Base-by-base conservation (phyloP, 495 filamentous ascomycete species). In the Tuber calosporum region DNA sequence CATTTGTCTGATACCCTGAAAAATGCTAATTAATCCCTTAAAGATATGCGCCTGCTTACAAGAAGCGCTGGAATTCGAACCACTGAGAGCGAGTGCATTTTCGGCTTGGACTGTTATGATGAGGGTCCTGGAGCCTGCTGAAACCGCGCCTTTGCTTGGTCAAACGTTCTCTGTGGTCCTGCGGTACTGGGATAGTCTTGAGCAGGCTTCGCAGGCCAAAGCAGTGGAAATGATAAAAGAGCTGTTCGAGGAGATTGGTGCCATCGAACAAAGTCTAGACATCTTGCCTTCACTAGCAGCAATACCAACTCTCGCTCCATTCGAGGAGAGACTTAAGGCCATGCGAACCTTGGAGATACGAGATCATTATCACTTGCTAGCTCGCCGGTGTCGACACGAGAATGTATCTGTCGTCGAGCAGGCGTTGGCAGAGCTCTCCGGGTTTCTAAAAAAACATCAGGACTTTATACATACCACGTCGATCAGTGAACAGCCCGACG, bases 11-110 rank as follows among this genome's bases (percentile, higher is more conserved):
- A 62, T 17, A 72, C 30, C 78, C 20, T 66, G 68, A 72, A 22
- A 72, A 11, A 30, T 68, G 26, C 36, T 66, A 37, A 76, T 45
- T 58, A 73, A 41, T 38, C 53, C 26, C 30, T 13, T 69, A 45
- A 74, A 95, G 90, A 92, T 97, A 68, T 91, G 91, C 71, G 92
- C 95, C 22, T 97, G 91, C 81, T 85, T 97, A 22, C 90, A 95
- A 75, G 92, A 93, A 34, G 93, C 94, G 0, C 85, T 98, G 72
- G 86, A 90, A 30, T 88, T 88, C 22, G 85, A 88, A 53, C 87
- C 90, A 37, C 85, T 98, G 37, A 88, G 92, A 69, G 86, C 92
- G 74, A 85, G 88, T 71, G 91, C 92, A 2, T 93, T 98, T 81
- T 87, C 86, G 17, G 91, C 92, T 69, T 99, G 96, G 95, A 87